A percentile compares a stretch with the other conserved stretches of the same genome.
Conservation (phyloP, 208 protist genomes). For the Leptomonas pyrrhocoris region DNA sequence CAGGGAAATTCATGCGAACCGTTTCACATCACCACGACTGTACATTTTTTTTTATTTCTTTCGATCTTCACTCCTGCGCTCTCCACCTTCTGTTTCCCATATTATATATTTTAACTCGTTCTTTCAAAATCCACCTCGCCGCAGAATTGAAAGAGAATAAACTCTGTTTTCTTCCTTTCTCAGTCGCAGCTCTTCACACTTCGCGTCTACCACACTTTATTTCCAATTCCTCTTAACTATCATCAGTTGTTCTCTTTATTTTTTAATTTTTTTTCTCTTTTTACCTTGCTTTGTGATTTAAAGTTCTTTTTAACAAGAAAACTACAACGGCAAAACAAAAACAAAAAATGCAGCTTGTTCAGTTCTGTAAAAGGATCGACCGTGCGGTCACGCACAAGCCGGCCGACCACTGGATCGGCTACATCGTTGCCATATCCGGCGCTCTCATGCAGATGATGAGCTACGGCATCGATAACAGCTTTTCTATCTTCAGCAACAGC, state of each 20-base stretch:
- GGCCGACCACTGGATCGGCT: conserved; percentile 76
- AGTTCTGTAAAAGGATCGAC: conserved; percentile 24
- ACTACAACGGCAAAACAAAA: conserved; percentile 7
- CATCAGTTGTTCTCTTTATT: not conserved
- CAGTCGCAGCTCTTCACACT: not conserved
- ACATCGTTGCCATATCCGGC: conserved; percentile 73
- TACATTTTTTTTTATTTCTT: not conserved
- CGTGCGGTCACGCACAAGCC: conserved; percentile 51
- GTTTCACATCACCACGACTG: no score
- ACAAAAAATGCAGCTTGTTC: conserved; percentile 28
- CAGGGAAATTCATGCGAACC: no score
- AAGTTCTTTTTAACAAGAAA: not conserved
- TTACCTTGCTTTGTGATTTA: not conserved
- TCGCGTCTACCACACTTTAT: not conserved
- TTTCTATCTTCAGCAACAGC: conserved; percentile 69
- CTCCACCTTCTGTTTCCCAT: not conserved
- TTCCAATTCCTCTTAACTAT: not conserved
- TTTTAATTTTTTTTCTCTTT: conserved; percentile 9
- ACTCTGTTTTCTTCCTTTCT: not conserved
- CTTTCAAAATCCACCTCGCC: not conserved
- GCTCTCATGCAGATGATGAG: conserved; percentile 85
- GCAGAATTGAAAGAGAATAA: conserved; percentile 16
- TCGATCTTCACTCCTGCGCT: not conserved
- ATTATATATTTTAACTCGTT: not conserved
- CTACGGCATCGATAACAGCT: conserved; percentile 88